Evolutionary conservation across 495 filamentous ascomycete genomes (phyloP).

Genomic region (Lindgomyces ingoldianus): DNA sequence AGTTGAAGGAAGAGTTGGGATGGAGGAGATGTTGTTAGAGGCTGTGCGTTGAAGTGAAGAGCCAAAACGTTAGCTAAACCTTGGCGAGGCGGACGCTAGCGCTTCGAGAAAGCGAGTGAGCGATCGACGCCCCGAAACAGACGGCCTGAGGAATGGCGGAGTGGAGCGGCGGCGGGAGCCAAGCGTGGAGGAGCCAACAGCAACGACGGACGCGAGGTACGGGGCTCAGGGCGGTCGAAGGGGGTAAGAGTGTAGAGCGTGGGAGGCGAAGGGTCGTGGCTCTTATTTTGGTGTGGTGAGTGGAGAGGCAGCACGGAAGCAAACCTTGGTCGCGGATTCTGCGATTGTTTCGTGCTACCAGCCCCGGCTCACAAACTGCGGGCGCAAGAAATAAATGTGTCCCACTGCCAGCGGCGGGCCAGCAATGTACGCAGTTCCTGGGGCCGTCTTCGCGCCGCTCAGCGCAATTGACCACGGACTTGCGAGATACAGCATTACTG

Average conservation of each 20-base stretch:
- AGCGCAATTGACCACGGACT: no score
- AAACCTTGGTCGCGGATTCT: neutral
- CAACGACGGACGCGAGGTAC: neutral
- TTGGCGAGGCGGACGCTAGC: neutral
- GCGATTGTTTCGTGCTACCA: neutral
- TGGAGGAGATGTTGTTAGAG: constrained; percentile 16
- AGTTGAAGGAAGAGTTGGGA: neutral
- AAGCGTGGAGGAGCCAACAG: neutral
- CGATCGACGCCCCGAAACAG: constrained; percentile 3
- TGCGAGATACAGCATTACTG: no score
- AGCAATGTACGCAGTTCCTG: no score
- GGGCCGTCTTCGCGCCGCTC: no score
- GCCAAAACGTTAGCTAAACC: constrained; percentile 10
- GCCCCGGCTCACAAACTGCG: neutral
- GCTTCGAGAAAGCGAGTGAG: constrained; percentile 9
- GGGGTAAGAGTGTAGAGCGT: neutral
- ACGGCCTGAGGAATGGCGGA: neutral
- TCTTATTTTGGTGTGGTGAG: neutral
- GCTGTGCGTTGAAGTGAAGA: constrained; percentile 24
- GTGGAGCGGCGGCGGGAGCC: neutral
- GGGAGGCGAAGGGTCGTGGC: neutral
- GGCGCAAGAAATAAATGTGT: neutral
- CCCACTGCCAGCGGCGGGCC: no score
- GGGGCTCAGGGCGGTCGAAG: neutral
- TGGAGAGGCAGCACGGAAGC: neutral